phyloP scores from a whole-genome alignment of 2,329 filamentous ascomycete genomes.

The Trichoderma atrobrunneum region DNA sequence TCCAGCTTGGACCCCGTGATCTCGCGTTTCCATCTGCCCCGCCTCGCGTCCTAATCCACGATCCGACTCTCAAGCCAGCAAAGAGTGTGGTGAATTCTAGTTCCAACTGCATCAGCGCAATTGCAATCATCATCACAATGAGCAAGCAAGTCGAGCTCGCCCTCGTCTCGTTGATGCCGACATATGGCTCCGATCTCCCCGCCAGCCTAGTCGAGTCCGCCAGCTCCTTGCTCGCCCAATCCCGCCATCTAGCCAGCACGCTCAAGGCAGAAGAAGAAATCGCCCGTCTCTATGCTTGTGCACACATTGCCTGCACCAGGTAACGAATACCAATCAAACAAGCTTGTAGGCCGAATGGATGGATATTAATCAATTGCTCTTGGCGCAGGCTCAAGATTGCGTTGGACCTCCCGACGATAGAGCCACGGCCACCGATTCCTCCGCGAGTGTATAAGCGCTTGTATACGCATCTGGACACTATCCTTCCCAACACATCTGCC shows the following conservation, averaged over 20 bases:
- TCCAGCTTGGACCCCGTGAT: conserved; percentile 12
- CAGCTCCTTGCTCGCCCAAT: conserved; percentile 73
- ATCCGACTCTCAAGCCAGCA: background rate
- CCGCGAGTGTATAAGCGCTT: conserved; percentile 81
- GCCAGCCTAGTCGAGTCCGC: conserved; percentile 69
- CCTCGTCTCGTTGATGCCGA: conserved; percentile 70
- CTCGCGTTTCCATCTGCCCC: conserved; percentile 15
- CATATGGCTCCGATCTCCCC: conserved; percentile 65
- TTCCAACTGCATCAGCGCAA: background rate
- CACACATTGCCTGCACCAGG: conserved; percentile 87
- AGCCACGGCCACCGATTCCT: conserved; percentile 72
- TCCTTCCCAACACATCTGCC: conserved; percentile 51
- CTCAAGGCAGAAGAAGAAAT: conserved; percentile 86
- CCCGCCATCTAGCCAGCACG: conserved; percentile 70
- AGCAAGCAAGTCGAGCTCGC: conserved; percentile 72
- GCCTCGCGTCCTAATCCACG: background rate
- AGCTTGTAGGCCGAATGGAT: fast-evolving
- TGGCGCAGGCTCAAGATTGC: conserved; percentile 64
- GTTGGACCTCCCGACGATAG: conserved; percentile 73
- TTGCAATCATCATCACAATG: conserved; percentile 49
- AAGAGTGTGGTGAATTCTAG: background rate
- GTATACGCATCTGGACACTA: conserved; percentile 74
- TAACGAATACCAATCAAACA: conserved; percentile 32
- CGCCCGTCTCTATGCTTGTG: conserved; percentile 78
- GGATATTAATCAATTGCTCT: background rate